Evolutionary conservation across 257 asterid genomes (phyloP).

Genomic region (Rauvolfia tetraphylla): DNA sequence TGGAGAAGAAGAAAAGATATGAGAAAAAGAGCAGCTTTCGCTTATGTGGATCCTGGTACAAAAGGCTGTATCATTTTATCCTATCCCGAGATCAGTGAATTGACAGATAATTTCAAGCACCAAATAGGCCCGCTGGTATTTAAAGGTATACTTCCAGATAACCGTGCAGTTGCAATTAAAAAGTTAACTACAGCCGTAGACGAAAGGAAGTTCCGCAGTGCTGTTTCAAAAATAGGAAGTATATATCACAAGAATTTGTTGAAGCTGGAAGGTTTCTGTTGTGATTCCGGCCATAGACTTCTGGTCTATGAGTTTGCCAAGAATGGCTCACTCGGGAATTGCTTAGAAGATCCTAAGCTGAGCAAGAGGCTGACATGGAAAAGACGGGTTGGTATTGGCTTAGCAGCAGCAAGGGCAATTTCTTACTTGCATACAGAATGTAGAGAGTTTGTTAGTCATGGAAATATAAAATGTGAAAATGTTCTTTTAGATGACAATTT

Average conservation of each 20-base stretch:
- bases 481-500: constrained; percentile 37
- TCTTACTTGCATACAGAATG: constrained; percentile 43
- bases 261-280: constrained; percentile 39
- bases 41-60: constrained; percentile 22
- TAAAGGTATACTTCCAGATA: constrained; percentile 28
- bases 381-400: constrained; percentile 32
- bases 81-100: constrained; percentile 27
- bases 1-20: constrained; percentile 22
- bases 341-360: constrained; percentile 32
- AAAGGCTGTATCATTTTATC: constrained; percentile 28
- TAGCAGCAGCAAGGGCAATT: constrained; percentile 35
- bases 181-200: constrained; percentile 23
- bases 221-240: constrained; percentile 32
- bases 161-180: constrained; percentile 31
- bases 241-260: constrained; percentile 38
- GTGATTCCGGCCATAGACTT: constrained; percentile 24
- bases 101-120: constrained; percentile 40
- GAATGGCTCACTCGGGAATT: constrained; percentile 30
- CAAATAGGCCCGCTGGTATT: constrained; percentile 36
- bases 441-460: constrained; percentile 40
- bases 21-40: constrained; percentile 19
- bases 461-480: constrained; percentile 42
- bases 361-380: constrained; percentile 44
- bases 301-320: constrained; percentile 36
- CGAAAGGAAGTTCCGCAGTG: constrained; percentile 31